phyloP scores from a whole-genome alignment of 768 basidiomycete species.

The Lactifluus subvellereus region DNA sequence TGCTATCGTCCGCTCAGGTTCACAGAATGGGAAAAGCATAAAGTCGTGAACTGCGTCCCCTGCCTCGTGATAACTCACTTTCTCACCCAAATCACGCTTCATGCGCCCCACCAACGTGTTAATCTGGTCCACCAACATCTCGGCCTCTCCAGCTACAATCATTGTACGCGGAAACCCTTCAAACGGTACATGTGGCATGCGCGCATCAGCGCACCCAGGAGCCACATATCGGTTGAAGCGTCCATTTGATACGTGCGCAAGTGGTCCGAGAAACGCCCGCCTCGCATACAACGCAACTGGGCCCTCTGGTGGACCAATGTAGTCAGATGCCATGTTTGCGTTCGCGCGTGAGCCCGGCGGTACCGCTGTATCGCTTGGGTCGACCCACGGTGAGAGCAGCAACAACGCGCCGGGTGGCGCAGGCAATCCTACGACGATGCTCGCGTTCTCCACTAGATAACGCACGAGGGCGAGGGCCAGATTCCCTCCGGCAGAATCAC shows the following conservation, averaged over 20 bases:
- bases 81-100: slow-evolving; percentile 32
- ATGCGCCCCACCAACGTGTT: slow-evolving; percentile 27
- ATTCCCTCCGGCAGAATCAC: slow-evolving; percentile 78
- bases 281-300: slow-evolving; percentile 3
- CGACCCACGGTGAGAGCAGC: slow-evolving; percentile 15
- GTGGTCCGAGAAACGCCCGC: slow-evolving; percentile 19
- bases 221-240: slow-evolving; percentile 6
- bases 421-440: slow-evolving; percentile 1
- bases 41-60: slow-evolving; percentile 32
- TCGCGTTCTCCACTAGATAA: slow-evolving; percentile 39
- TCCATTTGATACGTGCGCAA: slow-evolving; percentile 4
- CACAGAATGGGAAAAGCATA: slow-evolving; percentile 24
- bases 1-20: slow-evolving; percentile 28
- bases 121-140: slow-evolving; percentile 36
- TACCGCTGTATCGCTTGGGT: slow-evolving; percentile 10
- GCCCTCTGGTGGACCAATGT: slow-evolving; percentile 9
- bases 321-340: slow-evolving; percentile 13
- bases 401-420: slow-evolving; percentile 6
- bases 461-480: slow-evolving; percentile 58
- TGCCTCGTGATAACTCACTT: slow-evolving; percentile 29
- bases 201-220: slow-evolving; percentile 15
- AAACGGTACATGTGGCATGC: slow-evolving; percentile 26
- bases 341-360: slow-evolving; percentile 10
- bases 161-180: slow-evolving; percentile 33
- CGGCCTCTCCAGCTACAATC: slow-evolving; percentile 31